These are phyloP conservation scores for Dactylonectria macrodidyma DNA, from an alignment of 2,329 filamentous ascomycete genomes.

Conservation along the genomic window DNA sequence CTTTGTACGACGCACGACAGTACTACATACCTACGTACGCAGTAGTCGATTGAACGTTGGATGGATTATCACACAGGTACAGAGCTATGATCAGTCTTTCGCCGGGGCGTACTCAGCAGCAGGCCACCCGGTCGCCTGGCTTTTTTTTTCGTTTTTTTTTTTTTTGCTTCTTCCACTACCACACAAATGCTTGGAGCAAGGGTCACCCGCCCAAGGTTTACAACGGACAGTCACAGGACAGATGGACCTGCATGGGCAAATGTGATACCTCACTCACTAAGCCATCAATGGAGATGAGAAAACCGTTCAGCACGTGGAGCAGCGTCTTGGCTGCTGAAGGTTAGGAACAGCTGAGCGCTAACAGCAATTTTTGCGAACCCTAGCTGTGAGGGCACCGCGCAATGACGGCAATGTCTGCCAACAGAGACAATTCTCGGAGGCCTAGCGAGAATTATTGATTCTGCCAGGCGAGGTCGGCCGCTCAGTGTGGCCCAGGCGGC, in stretches of 20 bases:
- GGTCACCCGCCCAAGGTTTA: background rate
- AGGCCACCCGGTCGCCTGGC: background rate
- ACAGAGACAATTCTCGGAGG: background rate
- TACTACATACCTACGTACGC: too few relatives aligned
- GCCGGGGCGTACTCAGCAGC: too few relatives aligned
- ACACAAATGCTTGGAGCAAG: background rate
- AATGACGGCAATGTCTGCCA: constrained; percentile 30
- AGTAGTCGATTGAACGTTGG: background rate
- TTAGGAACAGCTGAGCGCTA: constrained; percentile 33
- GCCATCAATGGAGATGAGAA: constrained; percentile 23
- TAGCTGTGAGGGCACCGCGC: constrained; percentile 33
- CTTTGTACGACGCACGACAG: constrained; percentile 1
- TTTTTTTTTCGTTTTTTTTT: background rate
- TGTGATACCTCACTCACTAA: constrained; percentile 27
- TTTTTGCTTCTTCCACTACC: constrained; percentile 8
- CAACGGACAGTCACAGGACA: background rate
- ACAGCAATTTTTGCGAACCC: constrained; percentile 27
- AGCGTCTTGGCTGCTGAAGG: constrained; percentile 37
- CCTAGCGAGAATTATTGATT: constrained; percentile 12
- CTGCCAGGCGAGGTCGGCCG: constrained; percentile 29
- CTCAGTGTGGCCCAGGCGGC: constrained; percentile 16
- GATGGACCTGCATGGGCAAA: constrained; percentile 19
- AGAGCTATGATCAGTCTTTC: background rate
- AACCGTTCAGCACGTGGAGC: constrained; percentile 46
- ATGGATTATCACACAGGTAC: background rate